Percentiles rank a stretch among this genome's conserved stretches.
phyloP scores from a whole-genome alignment of 2,329 filamentous ascomycete genomes.

The Alternaria solani region DNA sequence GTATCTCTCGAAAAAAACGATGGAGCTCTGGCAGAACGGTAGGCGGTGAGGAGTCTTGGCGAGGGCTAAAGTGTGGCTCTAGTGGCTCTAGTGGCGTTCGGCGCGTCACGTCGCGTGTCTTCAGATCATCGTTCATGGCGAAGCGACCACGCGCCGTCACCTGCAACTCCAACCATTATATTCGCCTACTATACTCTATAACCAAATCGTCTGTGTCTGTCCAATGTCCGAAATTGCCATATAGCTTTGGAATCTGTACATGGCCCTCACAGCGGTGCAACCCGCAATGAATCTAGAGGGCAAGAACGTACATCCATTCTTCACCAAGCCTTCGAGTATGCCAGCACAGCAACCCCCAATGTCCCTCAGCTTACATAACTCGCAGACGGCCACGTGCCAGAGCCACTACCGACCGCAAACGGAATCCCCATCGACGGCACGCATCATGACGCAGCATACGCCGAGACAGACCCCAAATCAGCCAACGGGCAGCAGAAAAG shows the following conservation, averaged over 20 bases:
- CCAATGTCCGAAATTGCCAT: conserved; percentile 22
- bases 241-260: conserved; percentile 33
- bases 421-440: conserved; percentile 18
- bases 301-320: conserved; percentile 51
- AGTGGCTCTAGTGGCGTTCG: conserved; percentile 5
- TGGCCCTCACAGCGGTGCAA: conserved; percentile 49
- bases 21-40: conserved; percentile 30
- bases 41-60: conserved; percentile 29
- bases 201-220: neutral
- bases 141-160: conserved; percentile 8
- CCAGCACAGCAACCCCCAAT: too few species aligned
- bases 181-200: neutral
- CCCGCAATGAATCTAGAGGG: conserved; percentile 50
- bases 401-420: conserved; percentile 10
- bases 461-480: conserved; percentile 22
- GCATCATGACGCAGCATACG: conserved; percentile 30
- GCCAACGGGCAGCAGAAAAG: conserved; percentile 34
- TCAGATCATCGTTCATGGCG: conserved; percentile 6
- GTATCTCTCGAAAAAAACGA: conserved; percentile 33
- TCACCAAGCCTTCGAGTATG: conserved; percentile 43
- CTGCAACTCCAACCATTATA: conserved; percentile 6
- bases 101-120: conserved; percentile 25
- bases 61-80: conserved; percentile 16
- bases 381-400: conserved; percentile 24
- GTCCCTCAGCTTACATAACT: conserved; percentile 5